Base-by-base conservation (phyloP, 768 basidiomycete species). In the Boletus rex-veris region DNA sequence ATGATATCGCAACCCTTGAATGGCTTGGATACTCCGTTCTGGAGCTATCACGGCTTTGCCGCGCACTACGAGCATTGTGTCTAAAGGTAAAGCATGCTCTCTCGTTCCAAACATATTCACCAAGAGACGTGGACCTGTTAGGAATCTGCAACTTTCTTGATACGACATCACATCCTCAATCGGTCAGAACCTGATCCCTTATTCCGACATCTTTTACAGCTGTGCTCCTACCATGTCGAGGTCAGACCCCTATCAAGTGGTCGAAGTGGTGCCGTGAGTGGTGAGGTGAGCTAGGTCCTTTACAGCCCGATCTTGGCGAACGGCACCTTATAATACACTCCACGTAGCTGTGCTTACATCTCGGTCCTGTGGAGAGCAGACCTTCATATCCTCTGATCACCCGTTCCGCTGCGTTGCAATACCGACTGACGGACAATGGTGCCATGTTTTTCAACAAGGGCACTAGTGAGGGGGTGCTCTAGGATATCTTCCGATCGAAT, bases 391-490 rank as follows among this genome's bases (percentile, higher is more conserved):
- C 77, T 67, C 33, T 61, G 15, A 76, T 86, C 36, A 71, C 80
- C 4, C 75, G 88, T 48, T 76, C 73, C 46, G 65, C 73, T 1
- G 86, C 88, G 0, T 56, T 89, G 9, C 88, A 90, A 54, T 92
- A 91, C 66, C 75, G 83, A 44, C 69, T 92, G 55, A 82, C 83
- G 14, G 90, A 91, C 57, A 68, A 72, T 8, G 78, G 84, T 3
- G 80, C 81, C 3, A 70, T 80, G 0, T 91, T 85, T 72, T 92
- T 92, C 62, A 80, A 85, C 53, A 80, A 83, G 55, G 90, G 90
- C 5, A 91, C 83, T 14, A 81, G 82, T 14, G 76, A 75, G 31
- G 84, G 80, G 1, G 81, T 91, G 5, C 69, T 90, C 39, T 88
- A 66, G 65, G 30, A 33, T 47, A n/a, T 16, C 16, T 3, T 15